Conservation (phyloP, 2,329 filamentous ascomycete species). For the Chrysoporthe deuterocubensis region DNA sequence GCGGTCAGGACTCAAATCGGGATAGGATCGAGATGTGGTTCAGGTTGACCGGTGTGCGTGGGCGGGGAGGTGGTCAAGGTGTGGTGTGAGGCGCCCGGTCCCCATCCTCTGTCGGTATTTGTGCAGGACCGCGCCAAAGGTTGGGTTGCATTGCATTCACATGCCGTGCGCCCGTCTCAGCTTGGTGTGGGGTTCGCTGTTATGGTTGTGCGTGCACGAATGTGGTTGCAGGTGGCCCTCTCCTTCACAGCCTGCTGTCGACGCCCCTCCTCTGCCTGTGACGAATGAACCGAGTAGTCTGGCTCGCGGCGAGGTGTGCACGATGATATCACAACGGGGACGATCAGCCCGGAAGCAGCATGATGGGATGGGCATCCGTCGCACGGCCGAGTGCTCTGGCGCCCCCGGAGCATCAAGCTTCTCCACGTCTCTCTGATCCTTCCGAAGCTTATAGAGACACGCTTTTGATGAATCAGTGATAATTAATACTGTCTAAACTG, state of each 20-base stretch:
- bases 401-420: not conserved
- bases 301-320: no score
- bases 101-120: not conserved
- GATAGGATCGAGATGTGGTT: not conserved
- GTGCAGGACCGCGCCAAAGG: not conserved
- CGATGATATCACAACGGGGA: not conserved
- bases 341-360: not conserved
- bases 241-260: not conserved
- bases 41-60: not conserved
- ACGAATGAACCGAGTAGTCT: not conserved
- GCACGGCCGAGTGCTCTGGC: not conserved
- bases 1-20: not conserved
- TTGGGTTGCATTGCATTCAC: conserved; percentile 17
- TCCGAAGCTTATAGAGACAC: not conserved
- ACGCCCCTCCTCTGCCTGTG: not conserved
- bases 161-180: conserved; percentile 12
- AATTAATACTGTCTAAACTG: not conserved
- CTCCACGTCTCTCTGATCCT: not conserved
- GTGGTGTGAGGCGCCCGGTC: not conserved
- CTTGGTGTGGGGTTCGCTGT: not conserved
- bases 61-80: not conserved
- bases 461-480: not conserved
- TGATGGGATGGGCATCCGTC: not conserved
- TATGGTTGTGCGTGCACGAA: not conserved
- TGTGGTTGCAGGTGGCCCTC: not conserved